Conservation (phyloP, 2,329 filamentous ascomycete genomes). For the Thelonectria olida region DNA sequence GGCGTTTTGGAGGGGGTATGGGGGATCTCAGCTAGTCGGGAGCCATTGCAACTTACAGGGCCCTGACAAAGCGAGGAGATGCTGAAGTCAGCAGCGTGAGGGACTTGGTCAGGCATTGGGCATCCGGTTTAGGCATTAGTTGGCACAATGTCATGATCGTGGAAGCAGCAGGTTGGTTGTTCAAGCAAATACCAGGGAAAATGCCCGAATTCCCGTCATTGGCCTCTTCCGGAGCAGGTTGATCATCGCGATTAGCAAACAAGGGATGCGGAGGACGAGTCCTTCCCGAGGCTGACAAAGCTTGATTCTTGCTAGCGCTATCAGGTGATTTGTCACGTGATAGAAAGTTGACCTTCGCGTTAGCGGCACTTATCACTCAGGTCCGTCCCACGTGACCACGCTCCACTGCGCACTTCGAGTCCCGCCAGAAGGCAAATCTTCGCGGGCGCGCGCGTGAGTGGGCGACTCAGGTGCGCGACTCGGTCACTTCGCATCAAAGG, state of each 20-base stretch:
- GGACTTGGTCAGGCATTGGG: conserved; percentile 16
- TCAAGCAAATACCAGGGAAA: too few species aligned
- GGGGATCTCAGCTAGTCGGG: conserved; percentile 7
- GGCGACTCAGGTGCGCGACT: conserved; percentile 7
- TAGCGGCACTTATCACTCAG: not conserved
- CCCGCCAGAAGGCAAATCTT: not conserved
- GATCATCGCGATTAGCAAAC: not conserved
- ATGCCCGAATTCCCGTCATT: too few species aligned
- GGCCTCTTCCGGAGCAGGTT: not conserved
- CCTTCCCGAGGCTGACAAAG: conserved; percentile 5
- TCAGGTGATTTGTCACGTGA: conserved; percentile 8
- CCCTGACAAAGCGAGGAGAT: conserved; percentile 17
- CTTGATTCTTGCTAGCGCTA: not conserved
- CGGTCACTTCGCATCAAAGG: not conserved
- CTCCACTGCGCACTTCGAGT: conserved; percentile 1
- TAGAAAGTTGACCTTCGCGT: not conserved
- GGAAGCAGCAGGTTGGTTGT: too few species aligned
- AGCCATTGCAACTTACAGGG: conserved; percentile 3
- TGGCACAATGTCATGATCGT: not conserved
- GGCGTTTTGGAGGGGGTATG: too few species aligned
- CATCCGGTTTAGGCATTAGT: not conserved
- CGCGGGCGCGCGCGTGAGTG: conserved; percentile 1
- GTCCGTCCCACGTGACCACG: conserved; percentile 5
- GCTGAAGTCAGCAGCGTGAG: conserved; percentile 11
- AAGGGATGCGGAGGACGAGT: conserved; percentile 1